Evolutionary conservation across 2,329 filamentous ascomycete genomes (phyloP).

Genomic region (Clonostachys byssicola): DNA sequence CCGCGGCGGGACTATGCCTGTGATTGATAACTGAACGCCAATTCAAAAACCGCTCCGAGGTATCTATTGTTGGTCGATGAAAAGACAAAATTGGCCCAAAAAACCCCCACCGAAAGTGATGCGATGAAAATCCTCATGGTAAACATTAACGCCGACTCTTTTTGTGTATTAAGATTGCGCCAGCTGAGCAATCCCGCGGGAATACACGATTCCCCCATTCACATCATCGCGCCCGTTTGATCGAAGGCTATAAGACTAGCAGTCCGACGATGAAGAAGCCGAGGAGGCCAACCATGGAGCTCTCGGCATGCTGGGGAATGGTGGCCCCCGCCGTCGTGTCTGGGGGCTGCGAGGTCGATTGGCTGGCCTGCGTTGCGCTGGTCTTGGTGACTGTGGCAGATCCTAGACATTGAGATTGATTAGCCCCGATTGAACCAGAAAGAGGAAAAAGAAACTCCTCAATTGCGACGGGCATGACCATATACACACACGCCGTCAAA

Average conservation of each 20-base stretch:
- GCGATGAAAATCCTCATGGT: not conserved
- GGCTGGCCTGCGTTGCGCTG: too few relatives aligned
- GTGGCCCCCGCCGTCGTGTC: conserved; percentile 14
- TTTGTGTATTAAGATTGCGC: not conserved
- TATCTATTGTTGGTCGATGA: not conserved
- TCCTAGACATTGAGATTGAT: too few relatives aligned
- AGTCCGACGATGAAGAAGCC: conserved; percentile 29
- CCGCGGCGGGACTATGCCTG: not conserved
- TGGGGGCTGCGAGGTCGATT: too few relatives aligned
- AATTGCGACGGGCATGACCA: too few relatives aligned
- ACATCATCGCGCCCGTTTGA: not conserved
- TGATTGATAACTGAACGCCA: not conserved
- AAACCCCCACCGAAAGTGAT: not conserved
- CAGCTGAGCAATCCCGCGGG: not conserved
- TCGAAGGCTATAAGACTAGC: conserved; percentile 19
- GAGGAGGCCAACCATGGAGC: conserved; percentile 25
- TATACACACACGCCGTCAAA: too few relatives aligned
- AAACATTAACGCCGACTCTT: not conserved
- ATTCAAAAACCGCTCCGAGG: not conserved
- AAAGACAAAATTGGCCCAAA: not conserved
- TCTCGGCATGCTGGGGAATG: conserved; percentile 22
- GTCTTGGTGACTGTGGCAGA: too few relatives aligned
- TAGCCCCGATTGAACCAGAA: too few relatives aligned
- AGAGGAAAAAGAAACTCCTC: too few relatives aligned
- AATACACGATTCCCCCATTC: not conserved